Evolutionary conservation across 306 rosid genomes (phyloP).

Genomic region (Ceratonia siliqua): DNA sequence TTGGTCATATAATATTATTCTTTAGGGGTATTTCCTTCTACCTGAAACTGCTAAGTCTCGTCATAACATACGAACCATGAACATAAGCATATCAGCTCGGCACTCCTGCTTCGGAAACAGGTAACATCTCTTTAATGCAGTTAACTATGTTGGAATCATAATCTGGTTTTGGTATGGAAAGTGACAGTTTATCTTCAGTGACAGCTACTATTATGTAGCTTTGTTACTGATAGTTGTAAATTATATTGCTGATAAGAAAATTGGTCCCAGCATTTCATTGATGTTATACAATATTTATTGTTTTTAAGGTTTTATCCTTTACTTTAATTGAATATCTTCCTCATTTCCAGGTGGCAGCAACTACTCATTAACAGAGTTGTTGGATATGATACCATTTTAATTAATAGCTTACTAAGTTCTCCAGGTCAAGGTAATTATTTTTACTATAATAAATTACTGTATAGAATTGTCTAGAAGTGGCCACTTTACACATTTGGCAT

Average conservation of each 20-base stretch:
- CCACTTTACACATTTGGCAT: slow-evolving; percentile 4
- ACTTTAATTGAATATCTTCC: slow-evolving; percentile 14
- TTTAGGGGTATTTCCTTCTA: slow-evolving; percentile 85
- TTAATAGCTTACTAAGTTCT: slow-evolving; percentile 86
- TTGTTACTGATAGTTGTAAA: slow-evolving; percentile 11
- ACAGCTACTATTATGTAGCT: not conserved
- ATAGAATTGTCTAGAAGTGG: not conserved
- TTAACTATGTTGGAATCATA: slow-evolving; percentile 4
- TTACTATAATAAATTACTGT: too few relatives aligned
- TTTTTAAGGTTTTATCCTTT: slow-evolving; percentile 4
- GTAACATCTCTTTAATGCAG: slow-evolving; percentile 26
- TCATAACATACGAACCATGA: slow-evolving; percentile 79
- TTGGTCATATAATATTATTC: slow-evolving; percentile 21
- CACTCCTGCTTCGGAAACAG: slow-evolving; percentile 96
- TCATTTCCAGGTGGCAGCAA: slow-evolving; percentile 89
- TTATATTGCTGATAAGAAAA: slow-evolving; percentile 22
- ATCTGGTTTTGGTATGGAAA: slow-evolving; percentile 29
- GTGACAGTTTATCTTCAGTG: not conserved
- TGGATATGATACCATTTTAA: slow-evolving; percentile 95
- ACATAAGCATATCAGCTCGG: slow-evolving; percentile 83
- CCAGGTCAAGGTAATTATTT: slow-evolving; percentile 89
- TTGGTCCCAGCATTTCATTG: slow-evolving; percentile 22
- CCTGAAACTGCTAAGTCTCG: slow-evolving; percentile 87
- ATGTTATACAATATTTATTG: slow-evolving; percentile 1
- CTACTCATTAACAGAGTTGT: slow-evolving; percentile 91